A percentile compares a stretch with the other conserved stretches of the same genome.
phyloP scores from a whole-genome alignment of 169 alveolate genomes.

The Plasmodium gaboni region DNA sequence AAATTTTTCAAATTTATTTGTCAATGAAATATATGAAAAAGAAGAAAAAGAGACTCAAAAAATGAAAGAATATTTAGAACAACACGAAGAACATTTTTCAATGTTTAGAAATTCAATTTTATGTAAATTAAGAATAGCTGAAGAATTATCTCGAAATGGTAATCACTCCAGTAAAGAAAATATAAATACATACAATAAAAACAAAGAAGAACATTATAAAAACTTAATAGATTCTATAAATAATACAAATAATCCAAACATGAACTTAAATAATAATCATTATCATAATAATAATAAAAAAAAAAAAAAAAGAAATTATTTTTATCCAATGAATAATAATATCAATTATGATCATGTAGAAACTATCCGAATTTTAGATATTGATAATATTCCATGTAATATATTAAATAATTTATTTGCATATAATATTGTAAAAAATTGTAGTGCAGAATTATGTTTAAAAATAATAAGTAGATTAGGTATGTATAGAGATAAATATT shows the following conservation, averaged over 20 bases:
- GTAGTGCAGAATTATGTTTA: constrained; percentile 85
- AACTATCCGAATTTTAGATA: constrained; percentile 79
- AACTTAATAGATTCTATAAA: constrained; percentile 37
- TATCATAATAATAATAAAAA: constrained; percentile 36
- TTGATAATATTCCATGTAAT: constrained; percentile 81
- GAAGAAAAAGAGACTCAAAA: constrained; percentile 57
- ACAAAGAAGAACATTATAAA: constrained; percentile 60
- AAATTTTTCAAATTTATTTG: constrained; percentile 8
- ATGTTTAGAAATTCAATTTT: constrained; percentile 53
- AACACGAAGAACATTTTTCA: constrained; percentile 42
- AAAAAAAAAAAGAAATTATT: constrained; percentile 23
- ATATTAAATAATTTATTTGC: constrained; percentile 83
- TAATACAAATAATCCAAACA: neutral
- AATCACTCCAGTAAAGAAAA: constrained; percentile 62
- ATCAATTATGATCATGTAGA: constrained; percentile 64
- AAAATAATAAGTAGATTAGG: constrained; percentile 83
- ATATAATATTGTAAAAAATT: constrained; percentile 83
- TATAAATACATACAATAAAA: constrained; percentile 22
- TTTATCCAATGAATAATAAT: no score
- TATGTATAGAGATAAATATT: constrained; percentile 81
- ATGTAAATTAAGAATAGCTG: constrained; percentile 68
- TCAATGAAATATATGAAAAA: constrained; percentile 52
- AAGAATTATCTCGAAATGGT: constrained; percentile 52
- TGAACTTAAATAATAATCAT: neutral
- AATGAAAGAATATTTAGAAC: constrained; percentile 66